These are phyloP conservation scores for Plasmodium gallinaceum DNA, from an alignment of 169 alveolate species.

Conservation along the genomic window DNA sequence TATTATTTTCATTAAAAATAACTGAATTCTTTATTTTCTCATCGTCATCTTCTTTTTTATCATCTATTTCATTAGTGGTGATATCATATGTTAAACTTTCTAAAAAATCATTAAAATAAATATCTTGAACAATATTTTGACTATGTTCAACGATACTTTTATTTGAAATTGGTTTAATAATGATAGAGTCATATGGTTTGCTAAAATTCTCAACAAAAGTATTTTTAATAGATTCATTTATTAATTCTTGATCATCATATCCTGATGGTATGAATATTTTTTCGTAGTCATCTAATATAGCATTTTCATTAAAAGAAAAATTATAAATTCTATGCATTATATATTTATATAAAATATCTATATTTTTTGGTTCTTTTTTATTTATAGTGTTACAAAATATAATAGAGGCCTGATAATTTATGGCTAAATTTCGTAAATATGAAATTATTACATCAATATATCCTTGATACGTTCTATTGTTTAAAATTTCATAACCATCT, in stretches of 20 bases:
- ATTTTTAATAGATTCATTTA: constrained; percentile 47
- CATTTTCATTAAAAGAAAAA: constrained; percentile 50
- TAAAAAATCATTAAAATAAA: constrained; percentile 52
- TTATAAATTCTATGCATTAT: constrained; percentile 53
- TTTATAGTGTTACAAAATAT: constrained; percentile 54
- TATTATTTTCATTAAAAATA: constrained; percentile 11
- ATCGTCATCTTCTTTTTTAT: not conserved
- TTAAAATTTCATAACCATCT: constrained; percentile 73
- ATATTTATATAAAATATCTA: constrained; percentile 42
- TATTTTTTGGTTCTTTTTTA: constrained; percentile 46
- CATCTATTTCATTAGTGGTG: not conserved
- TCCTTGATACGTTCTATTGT: constrained; percentile 71
- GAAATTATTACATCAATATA: constrained; percentile 65
- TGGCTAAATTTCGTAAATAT: constrained; percentile 40
- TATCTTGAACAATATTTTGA: constrained; percentile 40
- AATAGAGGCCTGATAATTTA: constrained; percentile 58
- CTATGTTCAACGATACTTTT: constrained; percentile 67
- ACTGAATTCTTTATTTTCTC: constrained; percentile 17
- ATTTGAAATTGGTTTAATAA: constrained; percentile 64
- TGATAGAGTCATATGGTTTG: constrained; percentile 72
- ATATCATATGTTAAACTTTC: constrained; percentile 13
- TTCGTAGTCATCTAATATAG: constrained; percentile 56
- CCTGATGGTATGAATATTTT: constrained; percentile 68
- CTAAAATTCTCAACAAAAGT: constrained; percentile 60
- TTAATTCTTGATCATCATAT: constrained; percentile 50